phyloP scores from a whole-genome alignment of 495 filamentous ascomycete genomes.

The Penicillium coprophilum region DNA sequence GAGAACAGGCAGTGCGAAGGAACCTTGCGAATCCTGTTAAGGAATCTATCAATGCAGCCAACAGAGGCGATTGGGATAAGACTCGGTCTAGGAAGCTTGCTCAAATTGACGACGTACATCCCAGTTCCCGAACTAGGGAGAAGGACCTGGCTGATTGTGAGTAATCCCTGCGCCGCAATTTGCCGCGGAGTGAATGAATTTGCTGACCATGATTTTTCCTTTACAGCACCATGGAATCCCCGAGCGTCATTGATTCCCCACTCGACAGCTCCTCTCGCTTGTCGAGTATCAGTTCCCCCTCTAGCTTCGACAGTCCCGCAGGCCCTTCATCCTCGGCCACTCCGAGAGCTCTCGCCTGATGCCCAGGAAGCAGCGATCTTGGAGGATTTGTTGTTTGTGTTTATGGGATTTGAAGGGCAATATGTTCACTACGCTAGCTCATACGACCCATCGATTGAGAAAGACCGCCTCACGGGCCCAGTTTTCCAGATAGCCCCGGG shows the following conservation, averaged over 20 bases:
- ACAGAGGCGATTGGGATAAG: constrained; percentile 45
- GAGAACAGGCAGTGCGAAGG: constrained; percentile 61
- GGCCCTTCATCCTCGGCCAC: constrained; percentile 65
- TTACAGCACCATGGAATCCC: constrained; percentile 71
- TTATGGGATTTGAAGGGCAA: constrained; percentile 98
- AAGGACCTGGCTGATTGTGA: constrained; percentile 39
- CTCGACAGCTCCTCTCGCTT: constrained; percentile 84
- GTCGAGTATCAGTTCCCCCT: constrained; percentile 81
- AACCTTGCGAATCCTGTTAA: constrained; percentile 72
- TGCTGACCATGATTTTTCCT: constrained; percentile 22
- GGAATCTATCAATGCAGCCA: constrained; percentile 47
- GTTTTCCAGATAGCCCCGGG: constrained; percentile 76
- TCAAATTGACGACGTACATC: constrained; percentile 41
- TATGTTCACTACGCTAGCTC: constrained; percentile 83
- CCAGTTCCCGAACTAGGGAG: constrained; percentile 40
- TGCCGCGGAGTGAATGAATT: not conserved
- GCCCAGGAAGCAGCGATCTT: constrained; percentile 82
- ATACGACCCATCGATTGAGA: constrained; percentile 81
- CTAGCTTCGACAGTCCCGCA: constrained; percentile 70
- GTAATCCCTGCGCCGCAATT: constrained; percentile 15
- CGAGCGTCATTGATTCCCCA: constrained; percentile 78
- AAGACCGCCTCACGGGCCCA: constrained; percentile 80
- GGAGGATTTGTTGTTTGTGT: constrained; percentile 88
- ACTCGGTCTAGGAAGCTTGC: constrained; percentile 39
- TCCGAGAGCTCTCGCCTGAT: constrained; percentile 71